These are phyloP conservation scores for Didymella segeticola DNA, from an alignment of 2,329 filamentous ascomycete species.

Conservation along the genomic window DNA sequence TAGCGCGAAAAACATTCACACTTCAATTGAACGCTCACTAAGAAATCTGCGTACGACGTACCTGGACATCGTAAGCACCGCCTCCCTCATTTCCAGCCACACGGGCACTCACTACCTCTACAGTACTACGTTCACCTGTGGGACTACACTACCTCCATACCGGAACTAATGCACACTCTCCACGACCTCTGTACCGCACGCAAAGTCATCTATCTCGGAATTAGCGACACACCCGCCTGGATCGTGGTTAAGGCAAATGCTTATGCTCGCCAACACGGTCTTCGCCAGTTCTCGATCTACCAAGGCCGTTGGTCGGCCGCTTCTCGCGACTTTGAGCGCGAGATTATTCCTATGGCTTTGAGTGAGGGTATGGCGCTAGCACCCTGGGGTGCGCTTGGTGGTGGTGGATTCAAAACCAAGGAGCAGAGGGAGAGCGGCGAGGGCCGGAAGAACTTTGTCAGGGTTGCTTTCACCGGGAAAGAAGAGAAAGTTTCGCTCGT, in stretches of 20 bases:
- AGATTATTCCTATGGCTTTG: slow-evolving; percentile 71
- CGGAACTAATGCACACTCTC: slow-evolving; percentile 53
- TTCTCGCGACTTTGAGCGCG: slow-evolving; percentile 71
- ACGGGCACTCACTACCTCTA: slow-evolving; percentile 33
- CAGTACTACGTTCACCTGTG: slow-evolving; percentile 49
- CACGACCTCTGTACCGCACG: slow-evolving; percentile 50
- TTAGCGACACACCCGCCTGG: slow-evolving; percentile 53
- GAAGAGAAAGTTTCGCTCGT: slow-evolving; percentile 62
- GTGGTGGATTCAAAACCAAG: slow-evolving; percentile 52
- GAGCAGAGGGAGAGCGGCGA: slow-evolving; percentile 21
- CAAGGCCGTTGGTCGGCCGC: slow-evolving; percentile 69
- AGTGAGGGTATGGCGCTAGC: slow-evolving; percentile 68
- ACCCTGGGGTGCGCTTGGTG: slow-evolving; percentile 62
- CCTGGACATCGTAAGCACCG: slow-evolving; percentile 59
- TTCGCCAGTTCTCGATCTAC: slow-evolving; percentile 60
- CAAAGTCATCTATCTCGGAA: slow-evolving; percentile 55
- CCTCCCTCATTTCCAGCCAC: slow-evolving; percentile 40
- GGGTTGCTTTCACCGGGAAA: slow-evolving; percentile 48
- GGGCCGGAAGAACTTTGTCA: slow-evolving; percentile 51
- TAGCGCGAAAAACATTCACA: slow-evolving; percentile 34
- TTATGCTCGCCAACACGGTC: slow-evolving; percentile 51
- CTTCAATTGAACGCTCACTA: slow-evolving; percentile 27
- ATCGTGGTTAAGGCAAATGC: slow-evolving; percentile 34
- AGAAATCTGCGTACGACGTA: slow-evolving; percentile 62
- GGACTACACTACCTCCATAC: slow-evolving; percentile 52